Evolutionary conservation across 106 monocot species (phyloP).

Genomic region (Phalaenopsis equestris): DNA sequence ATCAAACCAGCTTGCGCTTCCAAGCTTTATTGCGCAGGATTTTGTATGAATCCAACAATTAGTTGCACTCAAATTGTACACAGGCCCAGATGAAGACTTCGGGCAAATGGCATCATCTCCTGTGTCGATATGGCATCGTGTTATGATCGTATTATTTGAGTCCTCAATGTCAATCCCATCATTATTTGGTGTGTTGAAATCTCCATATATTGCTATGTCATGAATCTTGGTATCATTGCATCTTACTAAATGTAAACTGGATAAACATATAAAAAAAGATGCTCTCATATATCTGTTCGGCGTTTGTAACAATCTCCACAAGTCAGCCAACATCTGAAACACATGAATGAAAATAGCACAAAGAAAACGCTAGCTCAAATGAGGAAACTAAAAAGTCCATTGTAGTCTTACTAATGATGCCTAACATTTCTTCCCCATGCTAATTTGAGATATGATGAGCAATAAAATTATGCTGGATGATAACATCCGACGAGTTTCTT

Average conservation of each 20-base stretch:
- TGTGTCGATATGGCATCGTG: slow-evolving; percentile 80
- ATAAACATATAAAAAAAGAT: slow-evolving; percentile 3
- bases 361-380: too few relatives aligned
- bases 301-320: too few relatives aligned
- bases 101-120: slow-evolving; percentile 98
- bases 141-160: slow-evolving; percentile 89
- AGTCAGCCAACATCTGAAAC: too few relatives aligned
- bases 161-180: slow-evolving; percentile 95
- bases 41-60: slow-evolving; percentile 92
- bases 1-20: slow-evolving; percentile 82
- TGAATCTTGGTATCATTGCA: slow-evolving; percentile 38
- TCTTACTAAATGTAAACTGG: slow-evolving; percentile 84
- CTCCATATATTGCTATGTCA: slow-evolving; percentile 70
- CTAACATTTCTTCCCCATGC: too few relatives aligned
- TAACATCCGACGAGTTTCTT: too few relatives aligned
- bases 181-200: slow-evolving; percentile 90
- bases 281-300: too few relatives aligned
- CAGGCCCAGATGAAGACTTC: slow-evolving; percentile 72
- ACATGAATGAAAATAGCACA: too few relatives aligned
- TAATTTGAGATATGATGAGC: too few relatives aligned
- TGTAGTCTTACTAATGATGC: too few relatives aligned
- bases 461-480: too few relatives aligned
- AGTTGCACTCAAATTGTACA: slow-evolving; percentile 58
- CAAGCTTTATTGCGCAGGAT: slow-evolving; percentile 82
- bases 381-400: too few relatives aligned